phyloP scores from a whole-genome alignment of 306 rosid genomes.

The Begonia loranthoides region DNA sequence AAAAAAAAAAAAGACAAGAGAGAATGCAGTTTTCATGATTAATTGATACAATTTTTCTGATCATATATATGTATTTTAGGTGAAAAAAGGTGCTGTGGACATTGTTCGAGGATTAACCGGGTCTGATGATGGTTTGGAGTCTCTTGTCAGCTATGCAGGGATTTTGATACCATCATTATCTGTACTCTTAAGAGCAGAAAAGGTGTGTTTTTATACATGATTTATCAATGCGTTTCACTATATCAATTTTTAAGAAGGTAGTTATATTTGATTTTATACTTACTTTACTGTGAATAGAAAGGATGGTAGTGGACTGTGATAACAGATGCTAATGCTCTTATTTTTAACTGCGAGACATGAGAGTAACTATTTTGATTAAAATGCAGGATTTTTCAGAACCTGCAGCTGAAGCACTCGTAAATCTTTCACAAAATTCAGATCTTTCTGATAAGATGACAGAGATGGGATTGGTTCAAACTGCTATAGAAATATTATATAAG shows the following conservation, averaged over 20 bases:
- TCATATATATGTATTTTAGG: slow-evolving; percentile 15
- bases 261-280: background rate
- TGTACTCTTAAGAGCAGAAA: slow-evolving; percentile 41
- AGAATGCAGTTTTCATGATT: background rate
- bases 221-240: background rate
- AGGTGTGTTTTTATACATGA: slow-evolving; percentile 22
- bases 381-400: slow-evolving; percentile 82
- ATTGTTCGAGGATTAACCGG: slow-evolving; percentile 89
- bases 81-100: slow-evolving; percentile 71
- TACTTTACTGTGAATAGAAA: background rate
- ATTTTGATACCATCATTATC: slow-evolving; percentile 39
- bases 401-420: slow-evolving; percentile 77
- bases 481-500: slow-evolving; percentile 61
- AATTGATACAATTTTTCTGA: background rate
- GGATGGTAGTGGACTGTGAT: background rate
- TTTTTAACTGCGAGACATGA: too few relatives aligned
- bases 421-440: slow-evolving; percentile 60
- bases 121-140: slow-evolving; percentile 68
- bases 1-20: too few relatives aligned
- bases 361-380: background rate
- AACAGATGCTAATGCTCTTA: background rate
- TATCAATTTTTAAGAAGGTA: too few relatives aligned
- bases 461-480: slow-evolving; percentile 35
- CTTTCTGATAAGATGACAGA: slow-evolving; percentile 56
- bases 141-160: slow-evolving; percentile 40